phyloP scores from a whole-genome alignment of 2,329 filamentous ascomycete genomes.

The Furcasterigmium furcatum region DNA sequence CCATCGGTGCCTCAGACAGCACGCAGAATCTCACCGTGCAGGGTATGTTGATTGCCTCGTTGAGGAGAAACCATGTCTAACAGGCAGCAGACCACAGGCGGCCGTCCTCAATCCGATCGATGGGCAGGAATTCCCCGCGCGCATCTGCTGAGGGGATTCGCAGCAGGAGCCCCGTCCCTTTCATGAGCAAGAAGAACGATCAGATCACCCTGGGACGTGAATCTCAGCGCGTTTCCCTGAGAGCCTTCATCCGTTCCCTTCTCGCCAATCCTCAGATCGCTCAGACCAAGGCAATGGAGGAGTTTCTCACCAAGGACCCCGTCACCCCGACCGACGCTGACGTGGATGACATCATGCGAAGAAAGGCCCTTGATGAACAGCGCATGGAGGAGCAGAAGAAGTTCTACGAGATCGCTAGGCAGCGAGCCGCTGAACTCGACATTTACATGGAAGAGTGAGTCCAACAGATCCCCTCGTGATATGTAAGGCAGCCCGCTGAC shows the following conservation, averaged over 20 bases:
- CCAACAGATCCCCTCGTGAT: too few species aligned
- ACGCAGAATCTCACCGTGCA: slow-evolving; percentile 39
- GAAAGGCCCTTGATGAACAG: slow-evolving; percentile 82
- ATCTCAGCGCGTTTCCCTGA: slow-evolving; percentile 83
- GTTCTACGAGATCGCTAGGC: slow-evolving; percentile 93
- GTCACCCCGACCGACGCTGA: slow-evolving; percentile 80
- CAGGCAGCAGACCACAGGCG: slow-evolving; percentile 17
- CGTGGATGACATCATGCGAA: slow-evolving; percentile 71
- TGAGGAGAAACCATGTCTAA: background rate
- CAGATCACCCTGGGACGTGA: slow-evolving; percentile 67
- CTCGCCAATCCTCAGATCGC: slow-evolving; percentile 83
- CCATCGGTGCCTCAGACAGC: slow-evolving; percentile 17
- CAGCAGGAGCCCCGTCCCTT: slow-evolving; percentile 23
- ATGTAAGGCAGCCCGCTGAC: slow-evolving; percentile 13
- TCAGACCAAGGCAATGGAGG: slow-evolving; percentile 75
- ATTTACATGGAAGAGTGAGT: slow-evolving; percentile 93
- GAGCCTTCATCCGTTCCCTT: slow-evolving; percentile 85
- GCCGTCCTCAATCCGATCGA: slow-evolving; percentile 29
- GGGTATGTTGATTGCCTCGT: slow-evolving; percentile 23
- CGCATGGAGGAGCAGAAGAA: slow-evolving; percentile 87
- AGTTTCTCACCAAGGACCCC: slow-evolving; percentile 75
- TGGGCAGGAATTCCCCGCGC: slow-evolving; percentile 33
- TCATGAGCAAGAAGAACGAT: slow-evolving; percentile 19
- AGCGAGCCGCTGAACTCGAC: slow-evolving; percentile 87
- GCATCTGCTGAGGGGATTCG: slow-evolving; percentile 39